Percentiles rank a stretch among this genome's conserved stretches.
Conservation (phyloP, 345 rosid genomes). For the Citrus cavaleriei region DNA sequence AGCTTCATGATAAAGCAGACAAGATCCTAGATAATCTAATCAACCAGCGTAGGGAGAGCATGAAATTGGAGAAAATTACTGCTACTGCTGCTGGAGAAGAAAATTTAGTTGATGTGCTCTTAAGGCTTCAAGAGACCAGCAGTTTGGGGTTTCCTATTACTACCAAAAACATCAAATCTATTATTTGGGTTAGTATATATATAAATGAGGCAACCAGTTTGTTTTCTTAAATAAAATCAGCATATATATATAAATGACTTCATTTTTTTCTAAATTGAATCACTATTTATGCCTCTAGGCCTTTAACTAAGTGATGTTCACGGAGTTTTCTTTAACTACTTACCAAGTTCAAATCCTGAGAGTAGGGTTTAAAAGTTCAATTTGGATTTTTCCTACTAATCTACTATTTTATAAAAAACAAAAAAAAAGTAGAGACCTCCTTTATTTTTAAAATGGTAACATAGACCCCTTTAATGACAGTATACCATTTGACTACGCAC, state of each 20-base stretch:
- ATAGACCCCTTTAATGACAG: too few relatives aligned
- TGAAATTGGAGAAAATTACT: not conserved
- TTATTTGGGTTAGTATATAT: not conserved
- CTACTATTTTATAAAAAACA: too few relatives aligned
- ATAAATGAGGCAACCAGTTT: too few relatives aligned
- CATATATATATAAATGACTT: not conserved
- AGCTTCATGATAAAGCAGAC: not conserved
- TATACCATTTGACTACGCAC: too few relatives aligned
- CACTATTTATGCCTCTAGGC: too few relatives aligned
- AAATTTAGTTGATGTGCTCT: constrained; percentile 13
- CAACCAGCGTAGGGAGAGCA: not conserved
- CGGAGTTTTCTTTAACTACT: rapidly evolving
- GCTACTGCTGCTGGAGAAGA: not conserved
- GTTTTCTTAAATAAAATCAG: not conserved
- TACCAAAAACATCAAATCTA: not conserved
- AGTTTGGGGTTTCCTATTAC: not conserved
- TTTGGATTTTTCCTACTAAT: too few relatives aligned
- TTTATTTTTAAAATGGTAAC: too few relatives aligned
- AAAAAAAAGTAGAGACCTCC: too few relatives aligned
- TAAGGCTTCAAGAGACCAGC: not conserved
- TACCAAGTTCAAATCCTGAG: too few relatives aligned
- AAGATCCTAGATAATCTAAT: not conserved
- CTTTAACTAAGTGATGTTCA: too few relatives aligned
- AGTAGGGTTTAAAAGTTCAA: too few relatives aligned
- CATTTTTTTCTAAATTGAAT: too few relatives aligned